These are phyloP conservation scores for Colletotrichum echinochloae DNA, from an alignment of 2,329 filamentous ascomycete species.

Conservation along the genomic window DNA sequence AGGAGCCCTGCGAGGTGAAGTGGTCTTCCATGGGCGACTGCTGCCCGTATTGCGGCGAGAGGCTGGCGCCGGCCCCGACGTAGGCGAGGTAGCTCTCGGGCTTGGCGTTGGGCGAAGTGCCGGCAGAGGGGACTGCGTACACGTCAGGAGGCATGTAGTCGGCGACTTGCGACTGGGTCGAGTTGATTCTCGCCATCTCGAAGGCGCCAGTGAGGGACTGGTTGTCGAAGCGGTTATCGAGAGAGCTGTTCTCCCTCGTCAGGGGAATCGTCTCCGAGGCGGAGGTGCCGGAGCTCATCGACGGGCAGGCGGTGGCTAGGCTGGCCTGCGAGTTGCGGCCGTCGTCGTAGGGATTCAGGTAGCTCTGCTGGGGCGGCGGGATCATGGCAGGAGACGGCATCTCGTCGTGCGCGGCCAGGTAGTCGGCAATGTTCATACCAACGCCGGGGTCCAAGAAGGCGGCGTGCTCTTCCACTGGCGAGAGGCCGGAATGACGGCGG, in stretches of 20 bases:
- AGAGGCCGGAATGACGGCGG: slow-evolving; percentile 45
- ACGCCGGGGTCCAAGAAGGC: slow-evolving; percentile 45
- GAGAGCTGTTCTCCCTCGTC: slow-evolving; percentile 58
- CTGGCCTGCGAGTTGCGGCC: slow-evolving; percentile 41
- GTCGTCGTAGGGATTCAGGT: slow-evolving; percentile 43
- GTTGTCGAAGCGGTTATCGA: slow-evolving; percentile 47
- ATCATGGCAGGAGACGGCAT: slow-evolving; percentile 46
- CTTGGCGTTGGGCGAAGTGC: slow-evolving; percentile 47
- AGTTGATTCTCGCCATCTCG: slow-evolving; percentile 54
- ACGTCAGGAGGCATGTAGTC: slow-evolving; percentile 45
- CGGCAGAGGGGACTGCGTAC: slow-evolving; percentile 37
- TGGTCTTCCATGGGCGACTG: slow-evolving; percentile 47
- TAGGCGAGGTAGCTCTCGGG: slow-evolving; percentile 50
- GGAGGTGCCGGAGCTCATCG: slow-evolving; percentile 57
- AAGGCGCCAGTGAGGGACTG: slow-evolving; percentile 46
- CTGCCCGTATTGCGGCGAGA: slow-evolving; percentile 48
- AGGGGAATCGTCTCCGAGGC: slow-evolving; percentile 55
- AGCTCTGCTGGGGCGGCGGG: slow-evolving; percentile 40
- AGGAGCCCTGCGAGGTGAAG: slow-evolving; percentile 45
- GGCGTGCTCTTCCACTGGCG: slow-evolving; percentile 53
- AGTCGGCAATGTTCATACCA: slow-evolving; percentile 55
- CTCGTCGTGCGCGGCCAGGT: slow-evolving; percentile 49
- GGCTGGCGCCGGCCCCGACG: slow-evolving; percentile 54
- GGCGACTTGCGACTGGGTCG: slow-evolving; percentile 51
- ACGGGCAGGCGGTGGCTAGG: slow-evolving; percentile 53